A percentile compares a stretch with the other conserved stretches of the same genome.
phyloP scores from a whole-genome alignment of 495 filamentous ascomycete genomes.

The Pyrenopolyporus hunteri region DNA sequence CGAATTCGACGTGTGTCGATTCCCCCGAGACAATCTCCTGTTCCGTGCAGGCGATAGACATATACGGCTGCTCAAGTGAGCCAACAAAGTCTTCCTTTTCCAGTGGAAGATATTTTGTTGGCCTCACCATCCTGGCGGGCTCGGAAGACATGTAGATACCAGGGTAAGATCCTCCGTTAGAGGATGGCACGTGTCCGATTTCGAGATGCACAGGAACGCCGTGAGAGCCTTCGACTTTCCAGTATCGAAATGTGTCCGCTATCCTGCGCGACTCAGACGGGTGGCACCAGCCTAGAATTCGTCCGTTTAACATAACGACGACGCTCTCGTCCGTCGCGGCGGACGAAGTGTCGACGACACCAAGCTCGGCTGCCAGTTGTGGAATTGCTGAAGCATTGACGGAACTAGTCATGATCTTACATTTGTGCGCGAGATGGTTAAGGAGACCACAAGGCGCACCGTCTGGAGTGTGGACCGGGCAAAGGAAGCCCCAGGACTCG shows the following conservation, averaged over 20 bases:
- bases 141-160: slow-evolving; percentile 93
- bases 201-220: slow-evolving; percentile 84
- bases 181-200: slow-evolving; percentile 87
- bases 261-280: slow-evolving; percentile 79
- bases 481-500: slow-evolving; percentile 97
- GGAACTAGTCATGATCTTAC: slow-evolving; percentile 77
- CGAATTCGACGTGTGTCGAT: slow-evolving; percentile 91
- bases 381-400: slow-evolving; percentile 76
- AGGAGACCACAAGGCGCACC: slow-evolving; percentile 92
- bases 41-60: slow-evolving; percentile 92
- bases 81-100: slow-evolving; percentile 87
- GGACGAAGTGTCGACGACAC: slow-evolving; percentile 72
- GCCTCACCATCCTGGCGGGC: slow-evolving; percentile 83
- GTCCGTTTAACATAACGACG: slow-evolving; percentile 86
- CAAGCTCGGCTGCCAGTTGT: slow-evolving; percentile 73
- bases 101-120: slow-evolving; percentile 88
- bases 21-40: slow-evolving; percentile 83
- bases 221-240: slow-evolving; percentile 94
- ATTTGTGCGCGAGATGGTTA: slow-evolving; percentile 96
- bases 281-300: slow-evolving; percentile 86
- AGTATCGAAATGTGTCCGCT: slow-evolving; percentile 82
- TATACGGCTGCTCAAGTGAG: slow-evolving; percentile 94
- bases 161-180: slow-evolving; percentile 88
- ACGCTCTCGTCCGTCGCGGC: slow-evolving; percentile 79
- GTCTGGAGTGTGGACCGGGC: slow-evolving; percentile 97